Evolutionary conservation across 495 filamentous ascomycete genomes (phyloP), one percentile per base, ranked within the genome.

Genomic region (Staphylotrichum tortipilum): DNA sequence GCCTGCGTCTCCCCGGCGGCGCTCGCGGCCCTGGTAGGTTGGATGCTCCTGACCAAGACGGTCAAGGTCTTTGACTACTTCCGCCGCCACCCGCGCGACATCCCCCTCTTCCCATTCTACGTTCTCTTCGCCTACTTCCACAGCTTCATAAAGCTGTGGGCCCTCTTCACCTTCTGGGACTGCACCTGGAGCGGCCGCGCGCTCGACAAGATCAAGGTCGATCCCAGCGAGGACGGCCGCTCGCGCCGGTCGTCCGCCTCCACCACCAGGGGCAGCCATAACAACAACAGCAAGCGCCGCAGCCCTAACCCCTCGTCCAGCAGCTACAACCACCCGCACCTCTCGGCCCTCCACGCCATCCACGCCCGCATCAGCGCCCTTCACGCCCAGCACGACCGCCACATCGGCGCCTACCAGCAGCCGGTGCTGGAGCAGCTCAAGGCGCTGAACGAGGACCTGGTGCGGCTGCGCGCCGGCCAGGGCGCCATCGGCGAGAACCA

Each of bases 61-160:
- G 61, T 82, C 62, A 84, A 85, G 68, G 61, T 81, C n/a, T 61
- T 76, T 18, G 70, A 73, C 2, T 75, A 83, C 56, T 81, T 78
- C 60, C 63, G 68, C 53, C 69, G 73, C 22, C 67, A 85, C 50
- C 80, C 80, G 4, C 58, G 57, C 21, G 80, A 85, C 57, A 57
- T 82, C 11, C 26, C 65, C 17, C 74, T 78, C 55, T 61, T 85
- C 19, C 79, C 75, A 2, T 65, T 73, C 1, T 75, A 74, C 37
- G 66, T 82, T 31, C 21, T 67, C 11, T 85, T 83, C 59, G 76
- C 70, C 12, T 85, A 82, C 60, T 70, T 78, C 47, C 83, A 85
- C 54, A 69, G 70, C 31, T 53, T 79, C 31, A 76, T 85, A 65
- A 85, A 84, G 65, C 44, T 81, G n/a, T 79, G 76, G 55, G 79